phyloP scores from a whole-genome alignment of 371 early-diverging fungal species.

The Circinella umbellata region DNA sequence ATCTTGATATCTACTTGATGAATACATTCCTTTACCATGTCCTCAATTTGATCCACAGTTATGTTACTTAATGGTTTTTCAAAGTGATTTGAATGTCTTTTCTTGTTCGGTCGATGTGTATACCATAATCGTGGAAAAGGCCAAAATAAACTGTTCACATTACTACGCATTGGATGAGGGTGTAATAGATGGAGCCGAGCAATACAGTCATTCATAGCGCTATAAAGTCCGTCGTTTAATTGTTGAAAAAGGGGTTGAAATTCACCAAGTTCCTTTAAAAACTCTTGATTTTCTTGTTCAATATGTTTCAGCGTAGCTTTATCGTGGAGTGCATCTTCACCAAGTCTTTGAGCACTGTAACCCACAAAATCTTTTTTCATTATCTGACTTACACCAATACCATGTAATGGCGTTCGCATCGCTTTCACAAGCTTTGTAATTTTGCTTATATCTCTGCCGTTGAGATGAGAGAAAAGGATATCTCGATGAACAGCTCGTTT shows the following conservation, averaged over 20 bases:
- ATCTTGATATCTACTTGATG: background rate
- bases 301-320: background rate
- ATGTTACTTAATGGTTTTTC: background rate
- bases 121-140: conserved; percentile 40
- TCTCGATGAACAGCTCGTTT: conserved; percentile 51
- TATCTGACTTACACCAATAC: conserved; percentile 42
- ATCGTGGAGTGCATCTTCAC: background rate
- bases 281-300: conserved; percentile 5
- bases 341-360: background rate
- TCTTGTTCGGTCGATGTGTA: background rate
- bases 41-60: conserved; percentile 7
- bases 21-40: conserved; percentile 10
- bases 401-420: conserved; percentile 37
- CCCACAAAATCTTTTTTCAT: conserved; percentile 27
- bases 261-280: conserved; percentile 4
- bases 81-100: background rate
- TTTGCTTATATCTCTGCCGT: conserved; percentile 36
- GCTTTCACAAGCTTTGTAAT: conserved; percentile 30
- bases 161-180: conserved; percentile 22
- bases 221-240: conserved; percentile 4
- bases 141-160: conserved; percentile 38
- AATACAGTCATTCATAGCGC: conserved; percentile 18
- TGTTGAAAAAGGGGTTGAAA: conserved; percentile 11
- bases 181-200: conserved; percentile 17
- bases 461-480: conserved; percentile 32